Conservation (phyloP, 257 asterid genomes). For the Vinca minor region DNA sequence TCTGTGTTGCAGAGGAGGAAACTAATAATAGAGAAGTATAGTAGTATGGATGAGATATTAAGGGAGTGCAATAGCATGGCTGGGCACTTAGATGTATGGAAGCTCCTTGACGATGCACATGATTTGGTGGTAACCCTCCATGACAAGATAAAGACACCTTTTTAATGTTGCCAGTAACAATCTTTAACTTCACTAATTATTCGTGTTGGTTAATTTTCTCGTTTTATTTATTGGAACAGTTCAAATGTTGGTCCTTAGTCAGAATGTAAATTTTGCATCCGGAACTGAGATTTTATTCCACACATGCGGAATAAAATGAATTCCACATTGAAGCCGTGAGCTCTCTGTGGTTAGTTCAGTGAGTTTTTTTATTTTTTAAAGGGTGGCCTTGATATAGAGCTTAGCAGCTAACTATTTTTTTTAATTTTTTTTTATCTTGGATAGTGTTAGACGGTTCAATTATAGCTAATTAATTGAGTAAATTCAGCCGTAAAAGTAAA, state of each 20-base stretch:
- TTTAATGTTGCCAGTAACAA: slow-evolving; percentile 3
- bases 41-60: slow-evolving; percentile 84
- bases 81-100: slow-evolving; percentile 86
- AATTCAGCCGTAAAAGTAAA: no score
- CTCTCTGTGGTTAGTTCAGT: no score
- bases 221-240: neutral
- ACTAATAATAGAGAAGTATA: slow-evolving; percentile 63
- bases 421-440: no score
- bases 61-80: slow-evolving; percentile 89
- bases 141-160: slow-evolving; percentile 53
- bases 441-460: no score
- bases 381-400: no score
- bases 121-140: slow-evolving; percentile 72
- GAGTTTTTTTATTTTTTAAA: no score
- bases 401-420: no score
- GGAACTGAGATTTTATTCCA: no score
- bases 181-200: slow-evolving; percentile 9
- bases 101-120: slow-evolving; percentile 79
- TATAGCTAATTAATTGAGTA: no score
- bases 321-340: no score
- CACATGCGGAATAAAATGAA: no score
- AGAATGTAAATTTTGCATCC: neutral
- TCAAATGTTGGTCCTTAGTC: neutral
- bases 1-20: slow-evolving; percentile 88
- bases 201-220: neutral